Percentiles rank a stretch among this genome's conserved stretches.
These are phyloP conservation scores for Strigomonas culicis DNA, from an alignment of 208 protist genomes.

Conservation along the genomic window DNA sequence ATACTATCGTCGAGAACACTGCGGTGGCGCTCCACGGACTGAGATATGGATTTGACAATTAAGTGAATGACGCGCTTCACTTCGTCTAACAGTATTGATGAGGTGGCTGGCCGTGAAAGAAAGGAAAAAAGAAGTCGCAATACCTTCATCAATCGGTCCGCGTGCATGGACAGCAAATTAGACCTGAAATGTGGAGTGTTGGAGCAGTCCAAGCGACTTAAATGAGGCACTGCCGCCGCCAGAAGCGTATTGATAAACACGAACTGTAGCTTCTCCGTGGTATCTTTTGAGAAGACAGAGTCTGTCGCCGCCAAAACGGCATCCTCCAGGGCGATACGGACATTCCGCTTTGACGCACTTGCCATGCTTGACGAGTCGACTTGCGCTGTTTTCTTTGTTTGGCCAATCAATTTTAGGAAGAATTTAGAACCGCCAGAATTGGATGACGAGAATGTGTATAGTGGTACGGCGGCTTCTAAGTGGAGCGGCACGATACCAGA, in stretches of 20 bases:
- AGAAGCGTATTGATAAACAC: conserved; percentile 54
- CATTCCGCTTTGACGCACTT: conserved; percentile 23
- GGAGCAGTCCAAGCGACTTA: neutral
- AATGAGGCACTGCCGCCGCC: conserved; percentile 48
- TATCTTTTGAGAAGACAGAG: conserved; percentile 33
- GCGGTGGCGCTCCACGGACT: too few species aligned
- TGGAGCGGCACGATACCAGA: conserved; percentile 47
- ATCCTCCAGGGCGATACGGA: conserved; percentile 59
- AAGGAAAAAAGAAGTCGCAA: conserved; percentile 48
- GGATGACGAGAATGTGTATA: conserved; percentile 29
- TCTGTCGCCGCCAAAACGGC: conserved; percentile 41
- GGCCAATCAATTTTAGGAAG: conserved; percentile 47
- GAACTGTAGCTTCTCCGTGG: conserved; percentile 52
- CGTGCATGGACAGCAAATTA: conserved; percentile 40
- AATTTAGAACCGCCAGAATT: conserved; percentile 39
- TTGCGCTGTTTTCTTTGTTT: neutral
- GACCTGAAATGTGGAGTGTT: conserved; percentile 11
- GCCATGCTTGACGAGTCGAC: neutral
- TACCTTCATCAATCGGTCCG: conserved; percentile 32
- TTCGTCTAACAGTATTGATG: conserved; percentile 40
- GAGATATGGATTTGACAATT: too few species aligned
- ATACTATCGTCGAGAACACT: too few species aligned
- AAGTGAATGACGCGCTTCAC: conserved; percentile 43
- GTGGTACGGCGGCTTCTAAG: conserved; percentile 23
- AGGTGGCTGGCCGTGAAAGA: conserved; percentile 30